Evolutionary conservation across 1,284 basidiomycete species (phyloP).

Genomic region (Cutaneotrichosporon sp.): DNA sequence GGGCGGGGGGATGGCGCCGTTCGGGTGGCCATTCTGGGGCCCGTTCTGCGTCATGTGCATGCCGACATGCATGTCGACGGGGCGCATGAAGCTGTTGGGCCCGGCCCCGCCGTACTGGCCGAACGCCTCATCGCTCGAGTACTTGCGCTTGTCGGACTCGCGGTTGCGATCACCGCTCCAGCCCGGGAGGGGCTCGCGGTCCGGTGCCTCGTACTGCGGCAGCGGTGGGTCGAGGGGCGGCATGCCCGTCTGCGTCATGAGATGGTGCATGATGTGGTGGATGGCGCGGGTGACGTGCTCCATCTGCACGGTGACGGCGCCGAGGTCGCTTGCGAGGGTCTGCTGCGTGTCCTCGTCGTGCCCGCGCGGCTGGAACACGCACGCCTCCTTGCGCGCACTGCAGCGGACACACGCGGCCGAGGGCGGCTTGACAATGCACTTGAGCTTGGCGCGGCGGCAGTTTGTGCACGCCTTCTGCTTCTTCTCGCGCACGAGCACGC

Average conservation of each 20-base stretch:
- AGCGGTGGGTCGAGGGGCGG: slow-evolving; percentile 32
- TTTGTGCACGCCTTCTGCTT: slow-evolving; percentile 46
- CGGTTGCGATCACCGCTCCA: slow-evolving; percentile 32
- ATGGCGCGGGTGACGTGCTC: slow-evolving; percentile 37
- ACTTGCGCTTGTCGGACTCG: slow-evolving; percentile 16
- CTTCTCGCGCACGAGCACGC: slow-evolving; percentile 29
- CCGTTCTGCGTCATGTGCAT: not conserved
- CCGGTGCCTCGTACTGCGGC: slow-evolving; percentile 33
- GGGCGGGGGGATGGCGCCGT: not conserved
- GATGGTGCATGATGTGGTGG: slow-evolving; percentile 41
- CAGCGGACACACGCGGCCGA: slow-evolving; percentile 47
- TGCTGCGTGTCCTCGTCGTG: slow-evolving; percentile 52
- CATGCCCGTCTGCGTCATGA: slow-evolving; percentile 31
- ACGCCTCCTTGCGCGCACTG: slow-evolving; percentile 39
- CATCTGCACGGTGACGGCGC: slow-evolving; percentile 35
- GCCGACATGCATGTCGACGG: slow-evolving; percentile 18
- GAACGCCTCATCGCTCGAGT: slow-evolving; percentile 9
- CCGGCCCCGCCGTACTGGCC: not conserved
- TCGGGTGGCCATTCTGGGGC: not conserved
- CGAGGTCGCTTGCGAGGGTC: slow-evolving; percentile 37
- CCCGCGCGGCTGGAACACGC: slow-evolving; percentile 43
- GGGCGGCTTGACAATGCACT: slow-evolving; percentile 44
- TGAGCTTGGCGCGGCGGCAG: slow-evolving; percentile 47
- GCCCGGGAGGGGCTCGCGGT: slow-evolving; percentile 36
- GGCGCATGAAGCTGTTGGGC: slow-evolving; percentile 14